These are phyloP conservation scores for Kwoniella dendrophila DNA, from an alignment of 768 basidiomycete genomes.

Conservation along the genomic window DNA sequence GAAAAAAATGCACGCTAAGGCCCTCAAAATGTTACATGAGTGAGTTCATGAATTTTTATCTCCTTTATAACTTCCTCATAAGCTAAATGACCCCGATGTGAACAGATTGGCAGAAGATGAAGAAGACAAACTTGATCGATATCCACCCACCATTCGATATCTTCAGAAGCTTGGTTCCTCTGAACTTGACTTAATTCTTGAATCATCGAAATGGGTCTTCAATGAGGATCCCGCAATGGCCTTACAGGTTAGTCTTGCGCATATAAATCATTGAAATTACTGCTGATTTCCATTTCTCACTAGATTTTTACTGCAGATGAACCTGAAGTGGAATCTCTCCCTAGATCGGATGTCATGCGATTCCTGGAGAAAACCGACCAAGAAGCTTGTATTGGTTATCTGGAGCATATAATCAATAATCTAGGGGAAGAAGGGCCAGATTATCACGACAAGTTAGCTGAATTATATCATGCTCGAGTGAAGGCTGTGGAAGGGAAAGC, in stretches of 20 bases:
- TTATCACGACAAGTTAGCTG: constrained; percentile 87
- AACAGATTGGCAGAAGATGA: constrained; percentile 76
- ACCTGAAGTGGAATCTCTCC: constrained; percentile 76
- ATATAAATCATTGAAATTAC: too few relatives aligned
- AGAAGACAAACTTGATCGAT: constrained; percentile 73
- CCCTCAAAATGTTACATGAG: constrained; percentile 80
- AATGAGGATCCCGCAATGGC: constrained; percentile 71
- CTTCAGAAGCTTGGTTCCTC: constrained; percentile 86
- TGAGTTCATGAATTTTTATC: constrained; percentile 57
- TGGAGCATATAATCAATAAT: constrained; percentile 80
- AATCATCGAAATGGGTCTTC: constrained; percentile 82
- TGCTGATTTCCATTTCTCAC: too few relatives aligned
- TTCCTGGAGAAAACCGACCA: constrained; percentile 68
- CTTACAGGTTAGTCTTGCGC: constrained; percentile 72
- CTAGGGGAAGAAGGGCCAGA: constrained; percentile 67
- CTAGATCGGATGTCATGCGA: constrained; percentile 71
- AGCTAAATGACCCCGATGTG: background rate
- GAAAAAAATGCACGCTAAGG: constrained; percentile 92
- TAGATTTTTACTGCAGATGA: constrained; percentile 91
- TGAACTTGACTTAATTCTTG: constrained; percentile 77
- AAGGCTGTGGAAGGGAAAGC: constrained; percentile 55
- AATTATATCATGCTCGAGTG: constrained; percentile 77
- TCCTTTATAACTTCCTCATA: too few relatives aligned
- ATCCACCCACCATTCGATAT: constrained; percentile 81
- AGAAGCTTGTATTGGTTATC: constrained; percentile 71